These are phyloP conservation scores for Striga asiatica DNA, from an alignment of 257 asterid species.

Conservation along the genomic window DNA sequence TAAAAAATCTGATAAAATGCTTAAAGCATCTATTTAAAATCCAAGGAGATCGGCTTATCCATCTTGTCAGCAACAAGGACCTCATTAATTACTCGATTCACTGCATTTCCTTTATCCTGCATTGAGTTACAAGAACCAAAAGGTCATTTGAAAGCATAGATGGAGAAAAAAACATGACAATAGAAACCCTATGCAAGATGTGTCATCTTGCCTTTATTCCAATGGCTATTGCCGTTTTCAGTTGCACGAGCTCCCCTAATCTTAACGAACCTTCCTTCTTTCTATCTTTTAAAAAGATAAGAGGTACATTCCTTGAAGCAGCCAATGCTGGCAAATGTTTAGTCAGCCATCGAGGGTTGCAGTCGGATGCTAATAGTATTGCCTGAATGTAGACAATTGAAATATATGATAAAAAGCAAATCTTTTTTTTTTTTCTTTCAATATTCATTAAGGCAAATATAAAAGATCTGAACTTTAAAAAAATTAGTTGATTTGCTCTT, in stretches of 20 bases:
- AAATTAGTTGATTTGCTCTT: not conserved
- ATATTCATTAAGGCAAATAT: not conserved
- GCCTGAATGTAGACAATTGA: constrained; percentile 29
- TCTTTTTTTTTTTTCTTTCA: no score
- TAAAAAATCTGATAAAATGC: no score
- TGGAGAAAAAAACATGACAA: not conserved
- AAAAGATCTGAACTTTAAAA: not conserved
- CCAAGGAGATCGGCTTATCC: no score
- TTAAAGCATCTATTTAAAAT: no score
- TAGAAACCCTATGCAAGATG: not conserved
- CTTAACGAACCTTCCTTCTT: constrained; percentile 60
- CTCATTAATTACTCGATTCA: constrained; percentile 37
- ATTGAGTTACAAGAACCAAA: constrained; percentile 4
- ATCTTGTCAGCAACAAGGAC: not conserved
- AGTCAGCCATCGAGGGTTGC: constrained; percentile 71
- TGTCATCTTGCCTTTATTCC: constrained; percentile 47
- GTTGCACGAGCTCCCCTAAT: constrained; percentile 68
- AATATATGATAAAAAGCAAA: not conserved
- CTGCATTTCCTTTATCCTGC: constrained; percentile 49
- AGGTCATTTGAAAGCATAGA: not conserved
- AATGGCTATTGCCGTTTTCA: constrained; percentile 71
- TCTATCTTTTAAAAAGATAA: constrained; percentile 50
- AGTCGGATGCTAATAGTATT: constrained; percentile 61
- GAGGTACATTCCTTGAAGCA: constrained; percentile 57
- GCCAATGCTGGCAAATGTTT: constrained; percentile 72